Evolutionary conservation across 1,139 yeast species (phyloP).

Genomic region (Candida sp.): DNA sequence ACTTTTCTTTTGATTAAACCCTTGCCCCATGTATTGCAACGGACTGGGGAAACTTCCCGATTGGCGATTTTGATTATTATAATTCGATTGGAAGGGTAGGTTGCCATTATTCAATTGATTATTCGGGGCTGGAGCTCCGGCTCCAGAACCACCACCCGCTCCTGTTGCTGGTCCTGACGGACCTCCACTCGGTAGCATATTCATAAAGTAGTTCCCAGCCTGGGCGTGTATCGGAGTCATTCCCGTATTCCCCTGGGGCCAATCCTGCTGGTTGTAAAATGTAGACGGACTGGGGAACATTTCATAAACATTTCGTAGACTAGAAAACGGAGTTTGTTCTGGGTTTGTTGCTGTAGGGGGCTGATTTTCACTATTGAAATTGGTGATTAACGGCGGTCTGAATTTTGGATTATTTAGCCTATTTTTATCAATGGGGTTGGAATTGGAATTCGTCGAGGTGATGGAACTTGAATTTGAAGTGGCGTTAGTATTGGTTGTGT

Average conservation of each 20-base stretch:
- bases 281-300: constrained; percentile 55
- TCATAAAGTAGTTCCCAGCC: constrained; percentile 24
- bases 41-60: constrained; percentile 2
- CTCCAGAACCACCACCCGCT: background rate
- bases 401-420: constrained; percentile 3
- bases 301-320: constrained; percentile 49
- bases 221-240: constrained; percentile 34
- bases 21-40: constrained; percentile 1
- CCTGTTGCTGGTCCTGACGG: background rate
- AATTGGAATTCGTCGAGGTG: constrained; percentile 4
- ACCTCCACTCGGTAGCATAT: constrained; percentile 15
- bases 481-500: constrained; percentile 9
- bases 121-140: background rate
- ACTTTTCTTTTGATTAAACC: background rate
- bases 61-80: background rate
- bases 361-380: constrained; percentile 6
- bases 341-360: constrained; percentile 17
- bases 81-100: background rate
- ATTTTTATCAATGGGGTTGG: constrained; percentile 5
- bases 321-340: constrained; percentile 50
- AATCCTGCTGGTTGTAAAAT: constrained; percentile 45
- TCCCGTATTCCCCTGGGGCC: constrained; percentile 36
- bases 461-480: constrained; percentile 6
- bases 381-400: constrained; percentile 8
- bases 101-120: background rate